Evolutionary conservation across 495 filamentous ascomycete genomes (phyloP), one percentile per base, ranked within the genome.

Genomic region (Neurospora hispaniola): DNA sequence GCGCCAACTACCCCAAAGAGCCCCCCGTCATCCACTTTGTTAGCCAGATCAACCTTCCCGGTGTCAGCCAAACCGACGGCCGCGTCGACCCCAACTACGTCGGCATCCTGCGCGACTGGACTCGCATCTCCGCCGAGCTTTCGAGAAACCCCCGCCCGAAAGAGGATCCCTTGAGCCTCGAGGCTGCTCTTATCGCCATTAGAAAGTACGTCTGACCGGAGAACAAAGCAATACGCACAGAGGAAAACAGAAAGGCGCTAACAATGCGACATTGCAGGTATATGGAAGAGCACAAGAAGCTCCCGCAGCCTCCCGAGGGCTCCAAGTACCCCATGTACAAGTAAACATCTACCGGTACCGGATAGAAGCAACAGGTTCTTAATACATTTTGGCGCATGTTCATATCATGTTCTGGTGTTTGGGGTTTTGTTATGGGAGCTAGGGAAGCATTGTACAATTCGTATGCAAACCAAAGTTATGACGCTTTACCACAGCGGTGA

Each of bases 241-340:
- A 38, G 3, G 40, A 7, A 6, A 18, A 2, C 20, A 16, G 31
- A 44, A 27, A 11, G 16, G 42, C 68, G 71, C 80, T 83, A 68
- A 82, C 78, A 16, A 43, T 10, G 14, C 8, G 54, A 35, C 43
- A 12, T 48, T 70, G 3, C 75, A 97, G 94, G 81, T 96, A 92
- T 77, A 99, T 99, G 96, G 95, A 95, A n/a, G 88, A 91, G 77
- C 88, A 98, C 83, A 97, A 97, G 88, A 98, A 98, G 83, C 88
- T 98, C 14, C 91, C 93, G 16, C 96, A 99, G 80, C 96, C 96
- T 70, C 86, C 93, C 4, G 96, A 99, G 83, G 94, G 94, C 62
- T 89, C 91, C 68, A 93, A 88, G 72, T 98, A 91, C 79, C 71
- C 76, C 20, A 78, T 80, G 4, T 81, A 81, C 72, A 77, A 77